These are phyloP conservation scores for Sporopachydermia lactativora DNA, from an alignment of 805 yeast species.

Conservation along the genomic window DNA sequence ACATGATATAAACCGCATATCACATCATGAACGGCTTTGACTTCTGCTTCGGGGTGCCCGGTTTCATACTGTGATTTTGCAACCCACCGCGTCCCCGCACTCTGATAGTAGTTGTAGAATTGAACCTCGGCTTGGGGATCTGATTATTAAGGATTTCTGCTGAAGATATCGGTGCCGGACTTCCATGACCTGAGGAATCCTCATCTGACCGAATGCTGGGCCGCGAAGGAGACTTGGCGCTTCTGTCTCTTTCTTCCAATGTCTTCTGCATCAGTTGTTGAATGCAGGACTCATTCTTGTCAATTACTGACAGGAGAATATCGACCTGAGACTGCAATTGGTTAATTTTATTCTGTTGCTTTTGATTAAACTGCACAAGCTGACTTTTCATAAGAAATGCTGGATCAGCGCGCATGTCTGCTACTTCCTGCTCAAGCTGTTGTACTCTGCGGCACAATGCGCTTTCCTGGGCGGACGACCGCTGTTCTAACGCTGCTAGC, in stretches of 20 bases:
- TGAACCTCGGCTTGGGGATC: not conserved
- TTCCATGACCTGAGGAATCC: too few relatives aligned
- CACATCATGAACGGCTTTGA: conserved; percentile 1
- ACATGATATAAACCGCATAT: not conserved
- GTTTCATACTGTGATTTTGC: not conserved
- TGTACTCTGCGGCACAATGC: too few relatives aligned
- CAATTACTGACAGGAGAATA: not conserved
- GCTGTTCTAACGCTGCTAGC: too few relatives aligned
- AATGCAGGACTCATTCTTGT: not conserved
- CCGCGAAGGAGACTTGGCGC: too few relatives aligned
- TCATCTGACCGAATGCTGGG: too few relatives aligned
- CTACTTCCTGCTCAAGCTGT: too few relatives aligned
- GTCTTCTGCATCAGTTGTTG: not conserved
- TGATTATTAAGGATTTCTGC: not conserved
- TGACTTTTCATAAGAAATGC: not conserved
- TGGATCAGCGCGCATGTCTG: not conserved
- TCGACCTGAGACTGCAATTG: conserved; percentile 1
- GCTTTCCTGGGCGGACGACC: too few relatives aligned
- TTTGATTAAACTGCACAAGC: not conserved
- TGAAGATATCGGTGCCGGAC: too few relatives aligned
- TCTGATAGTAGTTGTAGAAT: not conserved
- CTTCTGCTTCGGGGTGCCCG: not conserved
- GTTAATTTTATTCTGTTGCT: not conserved
- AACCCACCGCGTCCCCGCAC: not conserved
- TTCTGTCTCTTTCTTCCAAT: not conserved